Evolutionary conservation across 371 early-diverging fungal species (phyloP), one percentile per base, ranked within the genome.

Genomic region (Apophysomyces ossiformis): DNA sequence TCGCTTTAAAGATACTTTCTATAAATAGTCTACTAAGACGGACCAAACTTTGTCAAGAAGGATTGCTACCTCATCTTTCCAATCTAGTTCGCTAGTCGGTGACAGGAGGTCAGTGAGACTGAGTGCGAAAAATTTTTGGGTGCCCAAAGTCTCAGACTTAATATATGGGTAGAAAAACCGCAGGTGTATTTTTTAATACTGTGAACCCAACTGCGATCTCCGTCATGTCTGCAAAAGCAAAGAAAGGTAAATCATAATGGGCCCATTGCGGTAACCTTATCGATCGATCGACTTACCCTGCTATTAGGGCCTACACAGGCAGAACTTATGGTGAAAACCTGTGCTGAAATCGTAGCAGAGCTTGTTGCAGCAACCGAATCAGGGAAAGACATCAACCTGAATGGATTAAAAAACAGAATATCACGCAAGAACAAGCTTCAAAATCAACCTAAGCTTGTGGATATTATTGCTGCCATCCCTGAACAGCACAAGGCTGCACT

Each of bases 381-480:
- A 1, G 88, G 89, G 59, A 90, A 89, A 68, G 91, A 93, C 50
- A 88, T 95, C 66, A 97, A 97, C 74, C 84, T 99, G 56, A 97
- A 95, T 71, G 93, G 87, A 15, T 72, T 99, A 13, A 94, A 93
- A 68, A 83, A 87, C 60, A 86, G 87, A 61, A 83, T 92, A 56
- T 81, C 97, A 12, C 83, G 91, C 37, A 85, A 86, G 66, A 89
- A 95, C 80, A 93, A 90, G 70, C 83, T 97, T 11, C 83, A 84
- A 56, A 87, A 90, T 56, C 96, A 94, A 73, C 99, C 99, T 5
- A 92, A 94, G 64, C 87, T 99, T 15, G 97, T 97, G n/a, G 99
- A 99, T 76, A 99, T 99, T 59, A 97, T 99, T 63, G 94, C 98
- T 9, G 97, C 96, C 21, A 98, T 99, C 65, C 99, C 99, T 0